Conservation (phyloP, 768 basidiomycete genomes). For the Pleurotus tuber-regium region DNA sequence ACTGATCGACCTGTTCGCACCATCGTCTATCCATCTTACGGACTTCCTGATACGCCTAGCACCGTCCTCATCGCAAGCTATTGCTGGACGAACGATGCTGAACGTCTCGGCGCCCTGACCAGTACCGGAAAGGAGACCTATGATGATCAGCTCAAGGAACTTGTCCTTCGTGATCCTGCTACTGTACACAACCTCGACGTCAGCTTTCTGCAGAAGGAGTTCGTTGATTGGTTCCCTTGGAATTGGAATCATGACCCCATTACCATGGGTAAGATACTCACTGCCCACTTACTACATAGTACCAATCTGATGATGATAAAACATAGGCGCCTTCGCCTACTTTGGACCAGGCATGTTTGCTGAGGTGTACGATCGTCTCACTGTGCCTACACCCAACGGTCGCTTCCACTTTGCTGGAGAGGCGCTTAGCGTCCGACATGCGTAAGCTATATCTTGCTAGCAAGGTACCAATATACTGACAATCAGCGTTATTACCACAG, state of each 20-base stretch:
- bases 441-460: constrained; percentile 13
- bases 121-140: constrained; percentile 10
- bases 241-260: constrained; percentile 31
- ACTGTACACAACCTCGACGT: constrained; percentile 23
- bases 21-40: constrained; percentile 44
- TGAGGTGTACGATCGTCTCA: constrained; percentile 28
- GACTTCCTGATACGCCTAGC: constrained; percentile 18
- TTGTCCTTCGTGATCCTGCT: constrained; percentile 29
- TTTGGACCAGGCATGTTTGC: constrained; percentile 39
- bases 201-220: constrained; percentile 17
- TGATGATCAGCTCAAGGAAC: constrained; percentile 22
- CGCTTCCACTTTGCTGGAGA: constrained; percentile 35
- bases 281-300: no score
- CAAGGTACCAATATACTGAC: not conserved
- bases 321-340: constrained; percentile 35
- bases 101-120: constrained; percentile 33
- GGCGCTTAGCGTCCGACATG: constrained; percentile 33
- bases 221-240: constrained; percentile 24
- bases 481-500: constrained; percentile 10
- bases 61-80: constrained; percentile 39
- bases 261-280: constrained; percentile 29
- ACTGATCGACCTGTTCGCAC: constrained; percentile 41
- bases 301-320: not conserved
- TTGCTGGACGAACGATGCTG: constrained; percentile 37
- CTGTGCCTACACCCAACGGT: constrained; percentile 23